Base-by-base conservation (phyloP, 495 filamentous ascomycete genomes). In the Penicillium atrosanguineum region DNA sequence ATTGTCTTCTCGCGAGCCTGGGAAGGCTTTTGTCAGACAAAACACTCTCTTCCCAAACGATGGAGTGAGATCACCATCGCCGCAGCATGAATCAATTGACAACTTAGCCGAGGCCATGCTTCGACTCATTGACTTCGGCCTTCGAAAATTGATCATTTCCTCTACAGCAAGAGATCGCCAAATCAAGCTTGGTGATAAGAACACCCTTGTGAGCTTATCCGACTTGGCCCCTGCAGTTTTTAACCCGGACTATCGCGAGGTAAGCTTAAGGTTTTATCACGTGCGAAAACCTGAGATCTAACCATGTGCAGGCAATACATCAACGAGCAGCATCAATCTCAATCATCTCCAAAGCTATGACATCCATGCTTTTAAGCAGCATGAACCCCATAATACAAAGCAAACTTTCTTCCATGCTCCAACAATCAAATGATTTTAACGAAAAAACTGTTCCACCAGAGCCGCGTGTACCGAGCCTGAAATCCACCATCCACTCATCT, bases 271-370 rank as follows among this genome's bases (percentile, higher is more conserved):
- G 14, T 8, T 3, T 18, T 20, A 4, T 42, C 11, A 14, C 31
- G 15, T 5, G 18, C 6, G 16, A 8, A 46, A 23, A 18, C 11
- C 31, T 14, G 14, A n/a, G 34, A 23, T 34, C 56, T 56, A 31
- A 58, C 28, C 56, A 14, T 20, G 16, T 6, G 16, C 41, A 78
- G 77, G 69, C 70, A 18, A 68, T 78, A 53, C 68, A 67, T 19
- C 71, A 74, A 48, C 58, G 77, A 42, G 66, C 64, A 6, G 51
- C 52, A 2, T 61, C 75, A 7, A 66, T 75, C 7, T 57, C 71
- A 1, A 62, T 59, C 1, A 64, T 79, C 42, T 60, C 67, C 1
- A 74, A 69, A 50, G 68, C 73, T 0, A 41, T 76, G 15, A 41
- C 53, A 2, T 67, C 61, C 4, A 64, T 78, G 50, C 45, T 74